These are phyloP conservation scores for Beauveria medogensis DNA, from an alignment of 2,329 filamentous ascomycete species.

Conservation along the genomic window DNA sequence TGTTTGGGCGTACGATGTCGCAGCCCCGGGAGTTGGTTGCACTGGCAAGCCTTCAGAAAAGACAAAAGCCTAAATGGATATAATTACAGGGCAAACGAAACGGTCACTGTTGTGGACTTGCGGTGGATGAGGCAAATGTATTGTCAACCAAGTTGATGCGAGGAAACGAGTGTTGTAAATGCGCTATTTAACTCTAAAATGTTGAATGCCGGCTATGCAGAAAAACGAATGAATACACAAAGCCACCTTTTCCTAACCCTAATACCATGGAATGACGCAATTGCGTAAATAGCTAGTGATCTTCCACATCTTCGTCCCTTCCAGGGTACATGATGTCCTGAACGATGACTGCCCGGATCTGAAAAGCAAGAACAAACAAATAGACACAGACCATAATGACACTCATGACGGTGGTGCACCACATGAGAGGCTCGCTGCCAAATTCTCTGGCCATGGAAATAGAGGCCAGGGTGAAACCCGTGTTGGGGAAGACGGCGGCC, in stretches of 20 bases:
- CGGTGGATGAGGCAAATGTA: no score
- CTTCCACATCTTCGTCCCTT: constrained; percentile 45
- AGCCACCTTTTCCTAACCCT: not conserved
- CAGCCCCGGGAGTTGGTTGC: constrained; percentile 55
- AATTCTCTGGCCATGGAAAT: constrained; percentile 45
- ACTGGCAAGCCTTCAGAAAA: constrained; percentile 31
- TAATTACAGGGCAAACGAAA: not conserved
- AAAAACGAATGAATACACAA: not conserved
- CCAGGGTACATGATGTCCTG: constrained; percentile 50
- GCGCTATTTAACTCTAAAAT: not conserved
- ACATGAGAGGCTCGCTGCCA: constrained; percentile 34
- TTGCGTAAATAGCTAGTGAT: constrained; percentile 16
- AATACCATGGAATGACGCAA: no score
- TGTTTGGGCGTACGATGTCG: constrained; percentile 57
- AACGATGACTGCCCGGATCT: constrained; percentile 39
- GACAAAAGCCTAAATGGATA: not conserved
- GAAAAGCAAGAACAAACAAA: constrained; percentile 34
- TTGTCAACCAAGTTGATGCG: constrained; percentile 27
- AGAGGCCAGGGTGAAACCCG: constrained; percentile 49
- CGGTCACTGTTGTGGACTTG: not conserved
- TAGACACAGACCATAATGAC: constrained; percentile 35
- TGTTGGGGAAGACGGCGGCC: constrained; percentile 56
- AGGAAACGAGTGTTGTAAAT: not conserved
- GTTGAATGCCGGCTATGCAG: constrained; percentile 1
- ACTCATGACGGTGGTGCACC: constrained; percentile 43